phyloP scores from a whole-genome alignment of 352 stramenopile species.

The Globisporangium yorkense region DNA sequence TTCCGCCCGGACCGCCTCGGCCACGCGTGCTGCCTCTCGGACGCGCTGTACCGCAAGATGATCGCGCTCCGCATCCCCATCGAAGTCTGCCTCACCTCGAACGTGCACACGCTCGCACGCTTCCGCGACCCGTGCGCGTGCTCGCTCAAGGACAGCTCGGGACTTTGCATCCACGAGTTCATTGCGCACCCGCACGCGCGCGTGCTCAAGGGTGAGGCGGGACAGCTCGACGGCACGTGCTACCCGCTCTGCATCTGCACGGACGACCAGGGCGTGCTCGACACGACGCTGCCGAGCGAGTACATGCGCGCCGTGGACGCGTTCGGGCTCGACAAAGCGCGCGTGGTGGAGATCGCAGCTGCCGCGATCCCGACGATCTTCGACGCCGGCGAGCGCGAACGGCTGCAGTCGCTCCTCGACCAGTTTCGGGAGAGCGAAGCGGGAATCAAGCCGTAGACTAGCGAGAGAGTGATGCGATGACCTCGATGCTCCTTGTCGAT shows the following conservation, averaged over 20 bases:
- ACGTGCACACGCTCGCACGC: slow-evolving; percentile 90
- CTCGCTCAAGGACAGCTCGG: slow-evolving; percentile 32
- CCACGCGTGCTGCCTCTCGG: slow-evolving; percentile 84
- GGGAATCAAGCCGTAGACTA: background rate
- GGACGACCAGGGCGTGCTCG: slow-evolving; percentile 91
- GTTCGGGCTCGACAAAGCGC: slow-evolving; percentile 54
- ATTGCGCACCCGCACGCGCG: slow-evolving; percentile 74
- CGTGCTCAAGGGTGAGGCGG: slow-evolving; percentile 34
- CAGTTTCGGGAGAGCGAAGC: slow-evolving; percentile 6
- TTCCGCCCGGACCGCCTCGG: slow-evolving; percentile 91
- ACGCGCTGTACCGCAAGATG: slow-evolving; percentile 68
- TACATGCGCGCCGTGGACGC: slow-evolving; percentile 73
- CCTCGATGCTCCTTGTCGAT: no score
- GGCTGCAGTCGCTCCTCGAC: slow-evolving; percentile 22
- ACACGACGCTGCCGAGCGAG: slow-evolving; percentile 86
- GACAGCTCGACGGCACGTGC: background rate
- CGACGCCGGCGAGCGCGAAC: slow-evolving; percentile 27
- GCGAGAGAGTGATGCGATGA: no score
- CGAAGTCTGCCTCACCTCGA: slow-evolving; percentile 92
- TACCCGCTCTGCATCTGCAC: slow-evolving; percentile 91
- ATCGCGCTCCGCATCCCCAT: slow-evolving; percentile 75
- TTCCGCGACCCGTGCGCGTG: slow-evolving; percentile 40
- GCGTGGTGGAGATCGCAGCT: slow-evolving; percentile 36
- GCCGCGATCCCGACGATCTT: slow-evolving; percentile 58
- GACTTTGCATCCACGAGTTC: slow-evolving; percentile 62